phyloP scores from a whole-genome alignment of 768 basidiomycete species.

The Serendipita sp. region DNA sequence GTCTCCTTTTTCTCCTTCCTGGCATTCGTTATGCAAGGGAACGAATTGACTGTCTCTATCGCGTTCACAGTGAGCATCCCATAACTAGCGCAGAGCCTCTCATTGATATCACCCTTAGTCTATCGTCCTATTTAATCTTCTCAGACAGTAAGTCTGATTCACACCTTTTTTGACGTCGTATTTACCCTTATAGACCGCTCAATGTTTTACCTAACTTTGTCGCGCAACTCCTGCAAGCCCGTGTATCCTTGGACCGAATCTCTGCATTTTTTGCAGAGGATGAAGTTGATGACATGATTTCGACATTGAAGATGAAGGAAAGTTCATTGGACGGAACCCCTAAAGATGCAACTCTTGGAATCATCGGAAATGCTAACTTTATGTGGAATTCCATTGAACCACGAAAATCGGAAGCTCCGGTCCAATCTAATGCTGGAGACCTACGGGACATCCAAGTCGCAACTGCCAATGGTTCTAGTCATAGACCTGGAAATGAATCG shows the following conservation, averaged over 20 bases:
- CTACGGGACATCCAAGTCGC: not conserved
- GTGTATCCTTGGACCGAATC: slow-evolving; percentile 50
- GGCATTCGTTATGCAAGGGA: slow-evolving; percentile 51
- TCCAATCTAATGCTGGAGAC: not conserved
- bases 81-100: not conserved
- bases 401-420: not conserved
- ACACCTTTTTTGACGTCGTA: not conserved
- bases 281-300: slow-evolving; percentile 54
- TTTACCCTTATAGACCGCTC: not conserved
- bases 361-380: slow-evolving; percentile 21
- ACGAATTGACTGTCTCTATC: slow-evolving; percentile 60
- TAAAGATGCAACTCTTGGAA: slow-evolving; percentile 13
- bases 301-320: slow-evolving; percentile 33
- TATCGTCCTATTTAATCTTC: slow-evolving; percentile 65
- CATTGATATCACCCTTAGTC: not conserved
- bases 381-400: slow-evolving; percentile 17
- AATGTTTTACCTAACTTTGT: slow-evolving; percentile 4
- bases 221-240: not conserved
- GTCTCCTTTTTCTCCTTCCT: slow-evolving; percentile 76
- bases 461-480: not conserved
- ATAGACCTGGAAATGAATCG: not conserved
- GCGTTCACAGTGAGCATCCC: slow-evolving; percentile 53
- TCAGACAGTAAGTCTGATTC: slow-evolving; percentile 19
- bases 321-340: not conserved
- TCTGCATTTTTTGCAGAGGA: slow-evolving; percentile 52